phyloP scores from a whole-genome alignment of 2,329 filamentous ascomycete genomes.

The Graphiopsis chlorocephala region DNA sequence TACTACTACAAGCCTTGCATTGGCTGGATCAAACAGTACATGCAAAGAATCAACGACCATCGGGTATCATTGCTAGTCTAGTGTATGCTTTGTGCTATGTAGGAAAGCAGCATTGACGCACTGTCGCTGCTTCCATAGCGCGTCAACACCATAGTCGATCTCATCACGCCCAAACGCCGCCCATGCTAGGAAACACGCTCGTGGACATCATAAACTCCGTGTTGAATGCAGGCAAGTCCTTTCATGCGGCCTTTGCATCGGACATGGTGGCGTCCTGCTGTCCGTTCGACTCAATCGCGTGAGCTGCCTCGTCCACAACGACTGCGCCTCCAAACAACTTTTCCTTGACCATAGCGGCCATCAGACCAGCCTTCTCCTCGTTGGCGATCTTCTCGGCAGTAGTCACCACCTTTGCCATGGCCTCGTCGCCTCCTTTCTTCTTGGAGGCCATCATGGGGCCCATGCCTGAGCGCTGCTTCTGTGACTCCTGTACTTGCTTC shows the following conservation, averaged over 20 bases:
- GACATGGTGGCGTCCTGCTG: conserved; percentile 31
- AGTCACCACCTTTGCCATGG: conserved; percentile 59
- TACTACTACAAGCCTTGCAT: background rate
- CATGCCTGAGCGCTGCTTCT: conserved; percentile 28
- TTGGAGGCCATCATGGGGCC: conserved; percentile 27
- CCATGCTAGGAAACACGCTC: conserved; percentile 6
- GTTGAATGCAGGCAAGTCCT: background rate
- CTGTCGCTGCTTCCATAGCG: conserved; percentile 11
- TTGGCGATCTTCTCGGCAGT: conserved; percentile 61
- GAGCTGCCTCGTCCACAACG: conserved; percentile 17
- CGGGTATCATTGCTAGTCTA: conserved; percentile 7
- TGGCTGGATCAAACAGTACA: background rate
- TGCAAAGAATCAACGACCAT: background rate
- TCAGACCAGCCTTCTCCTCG: conserved; percentile 61
- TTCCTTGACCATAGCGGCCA: conserved; percentile 62
- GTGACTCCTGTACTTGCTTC: conserved; percentile 41
- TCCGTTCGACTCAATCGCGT: conserved; percentile 23
- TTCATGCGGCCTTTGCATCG: conserved; percentile 23
- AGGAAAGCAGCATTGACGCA: conserved; percentile 12
- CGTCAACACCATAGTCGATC: background rate
- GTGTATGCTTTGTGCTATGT: background rate
- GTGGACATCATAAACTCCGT: background rate
- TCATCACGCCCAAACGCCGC: background rate
- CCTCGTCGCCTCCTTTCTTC: conserved; percentile 39
- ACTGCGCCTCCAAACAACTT: conserved; percentile 50